Percentiles rank a stretch among this genome's conserved stretches.
Conservation (phyloP, 257 asterid genomes). For the Jacaranda copaia region DNA sequence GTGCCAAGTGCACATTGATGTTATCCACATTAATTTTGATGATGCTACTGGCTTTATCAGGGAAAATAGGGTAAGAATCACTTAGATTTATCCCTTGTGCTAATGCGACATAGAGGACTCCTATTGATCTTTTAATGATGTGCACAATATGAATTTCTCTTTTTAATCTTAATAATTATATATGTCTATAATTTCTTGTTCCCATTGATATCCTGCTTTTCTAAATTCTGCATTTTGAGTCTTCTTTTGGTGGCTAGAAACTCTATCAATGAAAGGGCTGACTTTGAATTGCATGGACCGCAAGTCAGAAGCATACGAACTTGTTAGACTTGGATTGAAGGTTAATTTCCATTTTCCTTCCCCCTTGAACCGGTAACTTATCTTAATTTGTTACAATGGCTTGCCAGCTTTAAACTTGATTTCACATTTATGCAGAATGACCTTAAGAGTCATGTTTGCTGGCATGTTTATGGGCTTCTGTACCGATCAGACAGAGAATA, state of each 20-base stretch:
- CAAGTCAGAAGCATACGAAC: conserved; percentile 97
- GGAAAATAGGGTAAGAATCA: conserved; percentile 17
- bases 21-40: neutral
- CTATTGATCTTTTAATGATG: conserved; percentile 20
- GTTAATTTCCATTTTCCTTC: conserved; percentile 45
- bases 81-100: conserved; percentile 2
- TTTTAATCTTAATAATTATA: conserved; percentile 18
- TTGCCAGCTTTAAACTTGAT: conserved; percentile 36
- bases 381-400: conserved; percentile 15
- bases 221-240: conserved; percentile 19
- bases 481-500: conserved; percentile 98
- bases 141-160: neutral
- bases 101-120: conserved; percentile 18
- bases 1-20: neutral
- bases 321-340: conserved; percentile 96
- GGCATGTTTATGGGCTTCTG: conserved; percentile 99
- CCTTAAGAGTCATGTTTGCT: conserved; percentile 98
- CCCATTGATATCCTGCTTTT: conserved; percentile 3
- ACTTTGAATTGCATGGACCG: conserved; percentile 98
- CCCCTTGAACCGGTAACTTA: conserved; percentile 23
- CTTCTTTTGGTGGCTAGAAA: conserved; percentile 63
- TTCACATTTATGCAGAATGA: conserved; percentile 82
- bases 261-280: conserved; percentile 97
- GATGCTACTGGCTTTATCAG: neutral
- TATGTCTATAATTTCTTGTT: neutral